phyloP scores from a whole-genome alignment of 2,329 filamentous ascomycete species.

The Apiospora rasikravindrae region DNA sequence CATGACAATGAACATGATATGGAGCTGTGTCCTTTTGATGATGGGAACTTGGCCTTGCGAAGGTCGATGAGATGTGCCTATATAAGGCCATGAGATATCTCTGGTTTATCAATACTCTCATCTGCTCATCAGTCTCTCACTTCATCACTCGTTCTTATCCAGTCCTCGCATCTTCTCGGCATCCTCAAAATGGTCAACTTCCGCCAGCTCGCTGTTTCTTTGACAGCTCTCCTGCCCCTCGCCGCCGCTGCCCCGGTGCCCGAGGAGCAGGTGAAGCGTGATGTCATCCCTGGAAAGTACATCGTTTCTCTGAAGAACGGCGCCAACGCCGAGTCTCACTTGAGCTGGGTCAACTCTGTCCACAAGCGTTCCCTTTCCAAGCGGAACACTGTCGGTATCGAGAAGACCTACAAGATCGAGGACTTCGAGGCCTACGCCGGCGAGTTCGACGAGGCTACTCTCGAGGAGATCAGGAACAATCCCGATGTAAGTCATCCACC shows the following conservation, averaged over 20 bases:
- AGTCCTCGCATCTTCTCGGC: conserved; percentile 14
- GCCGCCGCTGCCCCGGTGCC: conserved; percentile 33
- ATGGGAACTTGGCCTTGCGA: conserved; percentile 15
- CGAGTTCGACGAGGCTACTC: conserved; percentile 49
- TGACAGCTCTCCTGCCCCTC: conserved; percentile 38
- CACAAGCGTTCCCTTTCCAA: conserved; percentile 43
- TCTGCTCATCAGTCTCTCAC: conserved; percentile 15
- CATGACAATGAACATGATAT: background rate
- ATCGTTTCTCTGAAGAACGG: conserved; percentile 38
- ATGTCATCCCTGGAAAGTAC: conserved; percentile 40
- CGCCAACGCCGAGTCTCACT: conserved; percentile 41
- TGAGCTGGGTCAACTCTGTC: conserved; percentile 41
- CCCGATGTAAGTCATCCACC: conserved; percentile 36
- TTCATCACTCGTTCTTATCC: conserved; percentile 16
- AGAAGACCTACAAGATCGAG: conserved; percentile 48
- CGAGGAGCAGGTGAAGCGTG: conserved; percentile 27
- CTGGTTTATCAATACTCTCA: background rate
- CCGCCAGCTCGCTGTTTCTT: conserved; percentile 35
- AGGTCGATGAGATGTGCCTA: conserved; percentile 20
- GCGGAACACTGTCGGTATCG: conserved; percentile 42
- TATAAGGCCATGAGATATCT: conserved; percentile 26
- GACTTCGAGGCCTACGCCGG: conserved; percentile 49
- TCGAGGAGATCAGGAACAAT: conserved; percentile 44
- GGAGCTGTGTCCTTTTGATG: conserved; percentile 24
- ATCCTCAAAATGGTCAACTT: conserved; percentile 34